Evolutionary conservation across 306 rosid species (phyloP), one percentile per base, ranked within the genome.

Genomic region (Casuarina equisetifolia): DNA sequence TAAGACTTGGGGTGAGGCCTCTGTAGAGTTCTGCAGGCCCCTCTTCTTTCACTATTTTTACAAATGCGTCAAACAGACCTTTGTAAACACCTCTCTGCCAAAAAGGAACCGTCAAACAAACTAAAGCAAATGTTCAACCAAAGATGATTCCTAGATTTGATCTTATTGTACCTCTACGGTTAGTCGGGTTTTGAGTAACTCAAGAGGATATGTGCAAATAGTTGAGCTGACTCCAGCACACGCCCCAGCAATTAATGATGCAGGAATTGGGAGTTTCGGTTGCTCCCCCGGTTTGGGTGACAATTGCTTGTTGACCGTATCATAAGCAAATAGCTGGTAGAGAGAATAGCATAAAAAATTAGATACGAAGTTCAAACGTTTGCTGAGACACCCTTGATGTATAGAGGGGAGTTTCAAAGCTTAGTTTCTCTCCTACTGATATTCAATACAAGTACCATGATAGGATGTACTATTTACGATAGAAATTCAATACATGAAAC

Each of bases 221-320:
- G 99, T 95, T 59, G 99, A 91, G 84, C 97, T 92, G 43, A 95
- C 97, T 83, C 99, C 99, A 64, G 98, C 99, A 85, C 97, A 92
- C 50, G 99, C 99, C 20, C 99, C 99, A 19, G 99, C 99, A 73
- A 95, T 69, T 83, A 95, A 81, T 0, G 99, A 95, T 45, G 99
- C 92, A 53, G 99, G 97, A 79, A 95, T 78, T 15, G 89, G 91
- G 74, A 90, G 74, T 80, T 85, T 95, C 77, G 91, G 76, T 69
- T 87, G 77, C 53, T 95, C 99, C 69, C 99, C 99, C 4, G 91
- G 85, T 73, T 89, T 86, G 19, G 92, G 69, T 0, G 97, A 91
- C 78, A 95, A 79, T 53, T 76, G 74, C 91, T 91, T 95, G 89
- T 92, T 95, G 73, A 95, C 96, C 0, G 99, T 92, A 72, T 95